These are phyloP conservation scores for Jamesozyma lodderae DNA, from an alignment of 805 yeast species.

Conservation along the genomic window DNA sequence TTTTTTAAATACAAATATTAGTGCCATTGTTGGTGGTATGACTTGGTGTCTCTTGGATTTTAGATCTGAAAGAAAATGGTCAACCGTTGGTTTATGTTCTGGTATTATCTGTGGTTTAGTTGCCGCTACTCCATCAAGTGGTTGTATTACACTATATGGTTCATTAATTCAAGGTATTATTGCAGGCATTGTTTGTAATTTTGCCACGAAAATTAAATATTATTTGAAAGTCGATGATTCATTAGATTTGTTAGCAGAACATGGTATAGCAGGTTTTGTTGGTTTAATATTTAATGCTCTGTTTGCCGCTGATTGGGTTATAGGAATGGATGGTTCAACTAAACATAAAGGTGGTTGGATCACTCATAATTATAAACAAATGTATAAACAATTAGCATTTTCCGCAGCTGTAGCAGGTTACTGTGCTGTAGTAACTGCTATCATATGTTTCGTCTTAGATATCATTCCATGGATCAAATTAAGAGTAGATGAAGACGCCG, in stretches of 20 bases:
- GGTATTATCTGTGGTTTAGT: conserved; percentile 94
- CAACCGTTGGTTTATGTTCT: conserved; percentile 90
- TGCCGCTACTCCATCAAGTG: conserved; percentile 94
- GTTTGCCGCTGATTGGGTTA: conserved; percentile 78
- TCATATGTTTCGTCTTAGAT: conserved; percentile 66
- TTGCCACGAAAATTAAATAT: conserved; percentile 79
- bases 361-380: conserved; percentile 80
- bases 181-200: conserved; percentile 80
- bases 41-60: conserved; percentile 89
- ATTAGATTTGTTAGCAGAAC: conserved; percentile 94
- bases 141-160: conserved; percentile 85
- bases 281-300: conserved; percentile 85
- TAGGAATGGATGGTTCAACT: conserved; percentile 83
- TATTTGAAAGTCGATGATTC: conserved; percentile 81
- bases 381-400: conserved; percentile 84
- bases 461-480: conserved; percentile 73
- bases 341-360: conserved; percentile 90
- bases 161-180: conserved; percentile 76
- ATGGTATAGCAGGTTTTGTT: conserved; percentile 90
- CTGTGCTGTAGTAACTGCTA: conserved; percentile 63
- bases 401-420: conserved; percentile 68
- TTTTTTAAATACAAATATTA: conserved; percentile 80
- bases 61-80: conserved; percentile 82
- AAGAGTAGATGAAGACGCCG: conserved; percentile 77
- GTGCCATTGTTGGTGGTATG: conserved; percentile 85